phyloP scores from a whole-genome alignment of 1,139 yeast species.

The Taiozyma sp. region DNA sequence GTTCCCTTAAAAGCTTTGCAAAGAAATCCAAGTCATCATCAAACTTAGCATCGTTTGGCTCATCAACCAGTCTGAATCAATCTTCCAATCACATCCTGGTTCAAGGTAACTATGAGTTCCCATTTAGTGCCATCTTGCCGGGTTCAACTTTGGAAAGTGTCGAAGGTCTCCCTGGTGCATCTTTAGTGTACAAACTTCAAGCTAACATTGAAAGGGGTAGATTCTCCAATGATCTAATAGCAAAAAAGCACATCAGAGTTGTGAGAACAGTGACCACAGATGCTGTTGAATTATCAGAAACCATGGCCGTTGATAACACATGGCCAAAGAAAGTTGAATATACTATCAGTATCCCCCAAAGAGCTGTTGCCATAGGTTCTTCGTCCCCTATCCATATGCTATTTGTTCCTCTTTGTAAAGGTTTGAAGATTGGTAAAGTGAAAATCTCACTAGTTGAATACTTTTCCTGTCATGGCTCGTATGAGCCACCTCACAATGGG shows the following conservation, averaged over 20 bases:
- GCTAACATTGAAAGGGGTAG: conserved; percentile 83
- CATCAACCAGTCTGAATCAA: conserved; percentile 24
- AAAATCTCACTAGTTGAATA: conserved; percentile 63
- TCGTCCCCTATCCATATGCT: conserved; percentile 62
- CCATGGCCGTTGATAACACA: conserved; percentile 89
- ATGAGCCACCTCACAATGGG: conserved; percentile 43
- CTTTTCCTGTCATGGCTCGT: conserved; percentile 55
- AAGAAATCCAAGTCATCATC: conserved; percentile 26
- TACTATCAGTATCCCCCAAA: conserved; percentile 77
- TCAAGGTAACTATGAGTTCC: conserved; percentile 86
- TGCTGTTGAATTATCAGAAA: conserved; percentile 82
- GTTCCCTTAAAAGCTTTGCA: conserved; percentile 19
- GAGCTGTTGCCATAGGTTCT: conserved; percentile 89
- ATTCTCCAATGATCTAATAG: conserved; percentile 56
- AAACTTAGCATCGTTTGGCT: conserved; percentile 21
- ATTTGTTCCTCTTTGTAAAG: conserved; percentile 78
- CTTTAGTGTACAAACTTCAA: conserved; percentile 69
- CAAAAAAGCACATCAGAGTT: conserved; percentile 72
- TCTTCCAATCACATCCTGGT: conserved; percentile 34
- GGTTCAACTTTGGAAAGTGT: conserved; percentile 85
- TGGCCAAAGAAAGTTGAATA: conserved; percentile 97
- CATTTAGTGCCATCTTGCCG: conserved; percentile 80
- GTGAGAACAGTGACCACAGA: conserved; percentile 89
- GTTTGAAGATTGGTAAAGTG: conserved; percentile 68
- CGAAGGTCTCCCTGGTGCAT: conserved; percentile 85